phyloP scores from a whole-genome alignment of 805 yeast species.

The Candida tibetensis region DNA sequence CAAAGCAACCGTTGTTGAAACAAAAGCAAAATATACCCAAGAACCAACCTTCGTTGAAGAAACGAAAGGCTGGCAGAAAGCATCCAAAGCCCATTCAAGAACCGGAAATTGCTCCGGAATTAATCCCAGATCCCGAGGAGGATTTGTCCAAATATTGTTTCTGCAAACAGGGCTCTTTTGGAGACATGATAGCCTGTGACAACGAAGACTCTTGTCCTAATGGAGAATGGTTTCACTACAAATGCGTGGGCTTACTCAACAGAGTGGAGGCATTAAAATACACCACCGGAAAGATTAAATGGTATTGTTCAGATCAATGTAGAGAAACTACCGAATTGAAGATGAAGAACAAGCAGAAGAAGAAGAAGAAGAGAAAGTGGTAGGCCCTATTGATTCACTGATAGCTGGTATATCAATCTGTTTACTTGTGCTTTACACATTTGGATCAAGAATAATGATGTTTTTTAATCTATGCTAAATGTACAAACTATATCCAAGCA shows the following conservation, averaged over 20 bases:
- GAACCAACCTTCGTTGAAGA: slow-evolving; percentile 3
- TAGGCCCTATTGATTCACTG: slow-evolving; percentile 1
- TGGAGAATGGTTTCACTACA: slow-evolving; percentile 48
- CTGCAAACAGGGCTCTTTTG: slow-evolving; percentile 27
- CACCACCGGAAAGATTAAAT: slow-evolving; percentile 32
- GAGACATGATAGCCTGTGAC: slow-evolving; percentile 32
- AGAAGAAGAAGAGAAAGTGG: slow-evolving; percentile 9
- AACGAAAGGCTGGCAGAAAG: not conserved
- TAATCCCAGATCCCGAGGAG: slow-evolving; percentile 6
- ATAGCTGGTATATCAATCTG: not conserved
- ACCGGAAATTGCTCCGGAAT: slow-evolving; percentile 1
- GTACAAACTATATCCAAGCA: not conserved
- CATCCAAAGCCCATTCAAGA: not conserved
- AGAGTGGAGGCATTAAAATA: slow-evolving; percentile 37
- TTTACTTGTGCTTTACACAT: too few species aligned
- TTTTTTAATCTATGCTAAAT: slow-evolving; percentile 1
- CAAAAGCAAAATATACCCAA: slow-evolving; percentile 1
- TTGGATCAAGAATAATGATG: not conserved
- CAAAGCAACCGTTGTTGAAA: slow-evolving; percentile 1
- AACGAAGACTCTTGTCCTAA: slow-evolving; percentile 35
- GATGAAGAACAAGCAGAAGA: slow-evolving; percentile 4
- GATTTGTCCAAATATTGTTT: slow-evolving; percentile 19
- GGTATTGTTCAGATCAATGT: slow-evolving; percentile 41
- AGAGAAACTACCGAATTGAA: slow-evolving; percentile 10
- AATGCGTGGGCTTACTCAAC: slow-evolving; percentile 41